Percentiles rank a stretch among this genome's conserved stretches.
Conservation (phyloP, 2,329 filamentous ascomycete species). For the Clonostachys sp. region DNA sequence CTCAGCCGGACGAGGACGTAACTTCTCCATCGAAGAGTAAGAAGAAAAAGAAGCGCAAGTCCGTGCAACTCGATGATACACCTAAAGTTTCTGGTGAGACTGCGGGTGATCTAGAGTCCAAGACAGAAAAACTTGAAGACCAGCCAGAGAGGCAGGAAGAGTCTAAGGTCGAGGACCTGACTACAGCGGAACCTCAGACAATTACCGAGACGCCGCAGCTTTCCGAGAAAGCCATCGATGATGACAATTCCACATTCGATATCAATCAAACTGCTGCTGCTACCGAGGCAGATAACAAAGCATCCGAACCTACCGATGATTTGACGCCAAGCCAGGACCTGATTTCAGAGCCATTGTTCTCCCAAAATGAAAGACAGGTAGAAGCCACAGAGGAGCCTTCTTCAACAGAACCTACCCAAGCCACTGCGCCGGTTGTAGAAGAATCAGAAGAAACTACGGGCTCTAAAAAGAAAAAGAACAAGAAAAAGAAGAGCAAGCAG, state of each 20-base stretch:
- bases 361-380: constrained; percentile 16
- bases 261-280: no score
- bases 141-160: not conserved
- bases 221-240: not conserved
- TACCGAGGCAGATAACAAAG: no score
- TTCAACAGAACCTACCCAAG: not conserved
- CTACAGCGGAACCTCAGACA: constrained; percentile 1
- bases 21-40: constrained; percentile 1
- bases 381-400: constrained; percentile 14
- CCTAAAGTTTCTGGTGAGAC: constrained; percentile 10
- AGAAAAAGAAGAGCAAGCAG: constrained; percentile 5
- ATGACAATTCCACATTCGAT: no score
- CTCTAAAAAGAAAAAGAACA: constrained; percentile 2
- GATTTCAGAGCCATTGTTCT: constrained; percentile 22
- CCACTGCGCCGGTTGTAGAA: not conserved
- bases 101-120: no score
- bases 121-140: no score
- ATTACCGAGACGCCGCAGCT: not conserved
- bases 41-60: constrained; percentile 9
- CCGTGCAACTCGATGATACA: constrained; percentile 1
- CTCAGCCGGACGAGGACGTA: not conserved
- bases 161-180: not conserved
- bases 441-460: not conserved
- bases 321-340: constrained; percentile 9
- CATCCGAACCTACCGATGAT: no score